These are phyloP conservation scores for Trifolium repens DNA, from an alignment of 306 rosid species.

Conservation along the genomic window DNA sequence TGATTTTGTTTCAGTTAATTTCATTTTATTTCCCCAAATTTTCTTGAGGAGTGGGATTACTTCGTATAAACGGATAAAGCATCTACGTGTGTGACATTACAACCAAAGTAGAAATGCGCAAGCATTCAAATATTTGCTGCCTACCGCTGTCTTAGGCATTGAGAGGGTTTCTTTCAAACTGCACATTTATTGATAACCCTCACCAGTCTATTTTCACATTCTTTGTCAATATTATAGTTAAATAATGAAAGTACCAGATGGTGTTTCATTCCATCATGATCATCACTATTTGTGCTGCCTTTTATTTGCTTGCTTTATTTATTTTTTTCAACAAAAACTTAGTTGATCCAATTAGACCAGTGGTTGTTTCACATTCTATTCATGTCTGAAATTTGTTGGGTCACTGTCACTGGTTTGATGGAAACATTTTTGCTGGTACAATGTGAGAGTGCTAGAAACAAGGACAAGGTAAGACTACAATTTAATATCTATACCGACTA, in stretches of 20 bases:
- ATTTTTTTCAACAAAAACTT: no score
- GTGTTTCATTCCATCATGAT: constrained; percentile 32
- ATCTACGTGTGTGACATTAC: constrained; percentile 27
- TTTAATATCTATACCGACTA: no score
- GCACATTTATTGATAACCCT: constrained; percentile 39
- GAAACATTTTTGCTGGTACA: background rate
- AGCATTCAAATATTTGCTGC: constrained; percentile 35
- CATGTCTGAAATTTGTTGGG: background rate
- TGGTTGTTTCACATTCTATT: background rate
- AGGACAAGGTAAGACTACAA: background rate
- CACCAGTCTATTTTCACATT: constrained; percentile 35
- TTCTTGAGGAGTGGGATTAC: constrained; percentile 45
- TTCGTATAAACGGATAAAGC: constrained; percentile 17
- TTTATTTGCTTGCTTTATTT: background rate
- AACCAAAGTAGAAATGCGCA: constrained; percentile 42
- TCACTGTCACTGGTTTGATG: constrained; percentile 3
- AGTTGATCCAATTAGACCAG: no score
- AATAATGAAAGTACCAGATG: constrained; percentile 46
- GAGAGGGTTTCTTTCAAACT: constrained; percentile 16
- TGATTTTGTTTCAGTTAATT: constrained; percentile 44
- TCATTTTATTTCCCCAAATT: constrained; percentile 38
- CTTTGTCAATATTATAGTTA: constrained; percentile 44
- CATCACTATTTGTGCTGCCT: constrained; percentile 11
- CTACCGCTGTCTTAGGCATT: constrained; percentile 5
- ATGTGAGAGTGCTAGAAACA: background rate